A percentile compares a stretch with the other conserved stretches of the same genome.
Evolutionary conservation across 345 rosid genomes (phyloP).

Genomic region (Salix koriyanagi): DNA sequence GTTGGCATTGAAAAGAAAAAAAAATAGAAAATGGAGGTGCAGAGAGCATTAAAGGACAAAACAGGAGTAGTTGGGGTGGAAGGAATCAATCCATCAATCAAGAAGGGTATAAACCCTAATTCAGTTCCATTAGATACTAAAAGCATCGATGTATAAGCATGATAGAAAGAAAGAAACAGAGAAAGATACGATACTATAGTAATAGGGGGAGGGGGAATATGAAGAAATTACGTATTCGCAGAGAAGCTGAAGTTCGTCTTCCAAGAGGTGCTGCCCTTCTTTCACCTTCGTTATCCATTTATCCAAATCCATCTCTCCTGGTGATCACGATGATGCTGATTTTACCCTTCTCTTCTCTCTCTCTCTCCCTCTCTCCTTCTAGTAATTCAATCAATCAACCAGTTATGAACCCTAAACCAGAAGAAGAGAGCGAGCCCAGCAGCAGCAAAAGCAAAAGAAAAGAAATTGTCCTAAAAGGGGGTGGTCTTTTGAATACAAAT

Average conservation of each 20-base stretch:
- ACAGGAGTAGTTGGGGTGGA: not conserved
- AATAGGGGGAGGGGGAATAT: not conserved
- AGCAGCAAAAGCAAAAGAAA: not conserved
- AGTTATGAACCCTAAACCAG: not conserved
- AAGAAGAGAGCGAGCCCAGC: not conserved
- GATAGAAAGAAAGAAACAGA: not conserved
- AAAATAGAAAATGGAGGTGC: not conserved
- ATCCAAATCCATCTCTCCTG: constrained; percentile 83
- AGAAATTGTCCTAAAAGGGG: not conserved
- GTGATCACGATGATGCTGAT: not conserved
- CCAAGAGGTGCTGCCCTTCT: constrained; percentile 88
- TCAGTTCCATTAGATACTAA: not conserved
- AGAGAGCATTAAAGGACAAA: not conserved
- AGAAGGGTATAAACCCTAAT: not conserved
- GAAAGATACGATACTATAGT: not conserved
- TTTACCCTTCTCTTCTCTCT: not conserved
- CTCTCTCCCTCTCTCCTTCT: not conserved
- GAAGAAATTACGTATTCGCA: constrained; percentile 75
- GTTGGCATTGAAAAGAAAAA: no score
- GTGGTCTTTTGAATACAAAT: not conserved
- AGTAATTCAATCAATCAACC: not conserved
- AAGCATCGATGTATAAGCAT: not conserved
- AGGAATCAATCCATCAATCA: not conserved
- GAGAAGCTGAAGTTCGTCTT: constrained; percentile 96
- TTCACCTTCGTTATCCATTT: constrained; percentile 95